Evolutionary conservation across 257 asterid genomes (phyloP).

Genomic region (Oldenlandia corymbosa): DNA sequence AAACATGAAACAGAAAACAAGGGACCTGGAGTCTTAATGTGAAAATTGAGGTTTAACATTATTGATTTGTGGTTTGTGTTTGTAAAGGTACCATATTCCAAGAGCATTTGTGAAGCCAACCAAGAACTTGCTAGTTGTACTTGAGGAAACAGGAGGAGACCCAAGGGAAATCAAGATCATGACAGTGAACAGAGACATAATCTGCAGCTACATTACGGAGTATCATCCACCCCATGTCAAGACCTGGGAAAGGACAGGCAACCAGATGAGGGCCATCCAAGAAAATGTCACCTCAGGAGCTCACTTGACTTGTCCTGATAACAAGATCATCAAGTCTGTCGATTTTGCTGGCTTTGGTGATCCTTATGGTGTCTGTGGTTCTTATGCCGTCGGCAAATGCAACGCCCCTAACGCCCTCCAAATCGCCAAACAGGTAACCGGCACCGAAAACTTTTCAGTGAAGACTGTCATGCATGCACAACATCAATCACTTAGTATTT

Average conservation of each 20-base stretch:
- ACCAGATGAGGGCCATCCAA: slow-evolving; percentile 27
- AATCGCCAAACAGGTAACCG: slow-evolving; percentile 40
- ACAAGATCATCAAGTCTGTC: slow-evolving; percentile 35
- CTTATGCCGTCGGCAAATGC: slow-evolving; percentile 44
- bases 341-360: slow-evolving; percentile 68
- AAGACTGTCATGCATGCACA: too few relatives aligned
- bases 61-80: too few relatives aligned
- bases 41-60: too few relatives aligned
- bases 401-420: slow-evolving; percentile 28
- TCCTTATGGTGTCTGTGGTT: slow-evolving; percentile 66
- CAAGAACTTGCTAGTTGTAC: slow-evolving; percentile 50
- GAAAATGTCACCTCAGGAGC: slow-evolving; percentile 43
- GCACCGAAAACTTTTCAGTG: too few relatives aligned
- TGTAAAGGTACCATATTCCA: slow-evolving; percentile 75
- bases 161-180: slow-evolving; percentile 40
- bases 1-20: too few relatives aligned
- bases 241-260: slow-evolving; percentile 43
- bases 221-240: slow-evolving; percentile 43
- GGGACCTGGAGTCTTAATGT: too few relatives aligned
- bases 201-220: slow-evolving; percentile 61
- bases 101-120: slow-evolving; percentile 66
- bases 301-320: slow-evolving; percentile 47
- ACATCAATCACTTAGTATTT: too few relatives aligned
- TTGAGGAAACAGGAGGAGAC: slow-evolving; percentile 77
- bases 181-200: slow-evolving; percentile 71